Evolutionary conservation across 2,329 filamentous ascomycete genomes (phyloP).

Genomic region (Thelonectria discophora): DNA sequence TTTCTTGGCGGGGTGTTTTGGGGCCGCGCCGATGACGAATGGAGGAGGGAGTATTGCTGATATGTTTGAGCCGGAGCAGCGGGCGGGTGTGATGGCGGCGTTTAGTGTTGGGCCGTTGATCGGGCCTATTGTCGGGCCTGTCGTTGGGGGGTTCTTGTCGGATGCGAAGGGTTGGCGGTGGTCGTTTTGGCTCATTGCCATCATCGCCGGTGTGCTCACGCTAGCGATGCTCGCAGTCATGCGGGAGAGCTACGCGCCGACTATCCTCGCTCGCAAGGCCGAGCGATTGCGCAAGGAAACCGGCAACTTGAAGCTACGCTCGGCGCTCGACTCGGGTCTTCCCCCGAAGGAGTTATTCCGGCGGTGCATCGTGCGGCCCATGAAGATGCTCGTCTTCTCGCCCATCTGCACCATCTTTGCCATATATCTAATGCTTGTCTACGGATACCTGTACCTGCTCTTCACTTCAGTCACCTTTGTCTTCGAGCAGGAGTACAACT

Average conservation of each 20-base stretch:
- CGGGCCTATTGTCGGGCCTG: conserved; percentile 50
- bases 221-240: conserved; percentile 45
- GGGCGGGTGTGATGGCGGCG: conserved; percentile 58
- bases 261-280: conserved; percentile 51
- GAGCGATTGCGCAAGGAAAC: conserved; percentile 49
- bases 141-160: conserved; percentile 68
- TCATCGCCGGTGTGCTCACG: conserved; percentile 52
- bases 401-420: conserved; percentile 57
- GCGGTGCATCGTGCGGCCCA: conserved; percentile 52
- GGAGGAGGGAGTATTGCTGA: conserved; percentile 60
- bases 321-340: conserved; percentile 54
- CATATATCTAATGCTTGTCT: conserved; percentile 61
- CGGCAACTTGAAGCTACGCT: conserved; percentile 51
- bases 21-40: conserved; percentile 62
- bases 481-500: conserved; percentile 54
- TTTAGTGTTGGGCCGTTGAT: conserved; percentile 63
- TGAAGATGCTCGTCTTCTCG: conserved; percentile 61
- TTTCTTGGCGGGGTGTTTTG: conserved; percentile 61
- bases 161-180: conserved; percentile 68
- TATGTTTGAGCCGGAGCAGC: conserved; percentile 45
- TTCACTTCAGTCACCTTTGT: conserved; percentile 65
- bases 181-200: conserved; percentile 70
- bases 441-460: conserved; percentile 63
- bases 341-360: conserved; percentile 48
- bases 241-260: conserved; percentile 50